phyloP scores from a whole-genome alignment of 805 yeast genomes.

The Saturnispora halmiae region DNA sequence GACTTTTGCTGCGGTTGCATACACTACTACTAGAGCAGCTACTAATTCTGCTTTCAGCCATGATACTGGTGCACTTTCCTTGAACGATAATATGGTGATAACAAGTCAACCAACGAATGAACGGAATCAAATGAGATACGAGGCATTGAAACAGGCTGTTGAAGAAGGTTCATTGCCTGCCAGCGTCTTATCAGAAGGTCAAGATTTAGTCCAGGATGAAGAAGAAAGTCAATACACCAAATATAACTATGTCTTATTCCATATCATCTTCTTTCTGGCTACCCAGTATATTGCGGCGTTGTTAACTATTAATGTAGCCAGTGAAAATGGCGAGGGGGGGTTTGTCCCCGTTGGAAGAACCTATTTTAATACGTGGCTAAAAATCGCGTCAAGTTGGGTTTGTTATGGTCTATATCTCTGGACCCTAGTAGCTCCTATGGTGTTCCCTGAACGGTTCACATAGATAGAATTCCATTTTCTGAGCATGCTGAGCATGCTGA shows the following conservation, averaged over 20 bases:
- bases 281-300: constrained; percentile 95
- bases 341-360: constrained; percentile 97
- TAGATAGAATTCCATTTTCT: no score
- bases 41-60: constrained; percentile 61
- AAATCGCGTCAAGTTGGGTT: constrained; percentile 84
- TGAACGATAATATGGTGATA: constrained; percentile 36
- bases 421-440: constrained; percentile 85
- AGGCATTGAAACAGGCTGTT: constrained; percentile 90
- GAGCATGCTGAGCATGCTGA: no score
- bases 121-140: constrained; percentile 68
- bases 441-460: constrained; percentile 79
- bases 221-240: constrained; percentile 52
- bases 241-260: constrained; percentile 83
- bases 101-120: constrained; percentile 42
- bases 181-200: constrained; percentile 71
- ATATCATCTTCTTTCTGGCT: constrained; percentile 84
- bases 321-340: constrained; percentile 72
- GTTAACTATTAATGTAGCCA: constrained; percentile 79
- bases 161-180: constrained; percentile 92
- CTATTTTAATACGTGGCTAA: constrained; percentile 90
- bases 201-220: constrained; percentile 43
- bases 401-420: constrained; percentile 81
- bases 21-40: constrained; percentile 96
- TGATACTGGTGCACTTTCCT: constrained; percentile 15
- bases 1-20: constrained; percentile 91